A percentile compares a stretch with the other conserved stretches of the same genome.
phyloP scores from a whole-genome alignment of 1,139 yeast genomes.

The Candida gigantensis region DNA sequence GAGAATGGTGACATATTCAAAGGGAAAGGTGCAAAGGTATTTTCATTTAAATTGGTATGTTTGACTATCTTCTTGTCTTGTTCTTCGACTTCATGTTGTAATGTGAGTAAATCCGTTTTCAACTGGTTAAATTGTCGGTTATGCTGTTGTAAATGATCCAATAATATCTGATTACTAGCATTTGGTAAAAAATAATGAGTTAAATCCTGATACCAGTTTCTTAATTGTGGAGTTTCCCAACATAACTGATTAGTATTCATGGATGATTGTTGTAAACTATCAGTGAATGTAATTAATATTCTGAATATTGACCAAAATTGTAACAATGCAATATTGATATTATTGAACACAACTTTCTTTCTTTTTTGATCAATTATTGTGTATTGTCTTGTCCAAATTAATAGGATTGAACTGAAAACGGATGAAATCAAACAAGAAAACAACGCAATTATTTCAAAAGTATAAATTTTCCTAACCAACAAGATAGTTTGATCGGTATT shows the following conservation, averaged over 20 bases:
- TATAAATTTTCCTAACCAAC: conserved; percentile 18
- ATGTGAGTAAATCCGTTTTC: conserved; percentile 12
- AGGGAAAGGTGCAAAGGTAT: conserved; percentile 16
- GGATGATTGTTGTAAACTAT: conserved; percentile 14
- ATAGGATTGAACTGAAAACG: conserved; percentile 24
- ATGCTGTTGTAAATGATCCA: conserved; percentile 14
- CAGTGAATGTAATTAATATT: conserved; percentile 17
- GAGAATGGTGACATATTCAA: conserved; percentile 11
- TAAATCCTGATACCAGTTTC: conserved; percentile 15
- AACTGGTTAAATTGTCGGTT: conserved; percentile 15
- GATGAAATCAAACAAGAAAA: conserved; percentile 26
- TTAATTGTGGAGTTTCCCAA: conserved; percentile 9
- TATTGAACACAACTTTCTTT: conserved; percentile 31
- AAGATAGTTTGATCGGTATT: conserved; percentile 11
- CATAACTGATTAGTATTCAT: conserved; percentile 10
- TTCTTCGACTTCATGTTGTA: conserved; percentile 11
- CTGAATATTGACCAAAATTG: conserved; percentile 32
- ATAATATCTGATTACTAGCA: conserved; percentile 13
- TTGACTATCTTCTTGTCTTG: conserved; percentile 1
- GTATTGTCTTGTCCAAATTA: conserved; percentile 27
- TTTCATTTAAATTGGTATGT: conserved; percentile 8
- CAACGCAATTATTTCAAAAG: conserved; percentile 26
- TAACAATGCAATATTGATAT: conserved; percentile 32
- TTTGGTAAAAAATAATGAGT: conserved; percentile 16
- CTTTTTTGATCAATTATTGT: conserved; percentile 31